Evolutionary conservation across 2,329 filamentous ascomycete genomes (phyloP).

Genomic region (Botrytis byssoidea): DNA sequence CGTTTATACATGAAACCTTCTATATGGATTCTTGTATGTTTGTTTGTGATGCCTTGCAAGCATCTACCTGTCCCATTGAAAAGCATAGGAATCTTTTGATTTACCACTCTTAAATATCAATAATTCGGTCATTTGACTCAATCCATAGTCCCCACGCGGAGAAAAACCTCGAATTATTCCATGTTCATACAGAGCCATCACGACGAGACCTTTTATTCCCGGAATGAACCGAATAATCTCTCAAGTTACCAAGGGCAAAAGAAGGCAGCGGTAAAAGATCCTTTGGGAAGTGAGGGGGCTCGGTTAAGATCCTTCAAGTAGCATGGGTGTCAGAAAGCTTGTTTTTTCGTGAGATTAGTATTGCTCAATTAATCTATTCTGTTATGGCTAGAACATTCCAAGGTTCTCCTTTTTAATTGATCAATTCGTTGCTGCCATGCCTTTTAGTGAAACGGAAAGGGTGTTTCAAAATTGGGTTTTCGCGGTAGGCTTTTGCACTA

Average conservation of each 20-base stretch:
- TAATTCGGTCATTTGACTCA: neutral
- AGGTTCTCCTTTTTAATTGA: constrained; percentile 5
- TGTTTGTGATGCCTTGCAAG: neutral
- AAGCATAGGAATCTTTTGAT: neutral
- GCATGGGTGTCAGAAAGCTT: neutral
- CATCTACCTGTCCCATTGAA: neutral
- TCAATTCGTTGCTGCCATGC: neutral
- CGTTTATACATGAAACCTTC: constrained; percentile 16
- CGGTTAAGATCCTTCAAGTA: neutral
- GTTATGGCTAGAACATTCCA: neutral
- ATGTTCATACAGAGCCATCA: neutral
- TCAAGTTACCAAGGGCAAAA: neutral
- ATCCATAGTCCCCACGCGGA: neutral
- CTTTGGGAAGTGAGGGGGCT: neutral
- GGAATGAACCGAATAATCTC: neutral
- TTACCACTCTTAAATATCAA: neutral
- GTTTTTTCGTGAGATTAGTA: neutral
- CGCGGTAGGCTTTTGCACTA: neutral
- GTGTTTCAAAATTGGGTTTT: neutral
- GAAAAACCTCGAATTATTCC: neutral
- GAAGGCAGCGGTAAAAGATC: neutral
- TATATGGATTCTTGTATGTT: neutral
- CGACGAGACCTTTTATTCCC: neutral
- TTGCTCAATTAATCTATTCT: constrained; percentile 1
- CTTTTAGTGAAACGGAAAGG: neutral